phyloP scores from a whole-genome alignment of 441 rosid genomes.

The Brassica balearica region DNA sequence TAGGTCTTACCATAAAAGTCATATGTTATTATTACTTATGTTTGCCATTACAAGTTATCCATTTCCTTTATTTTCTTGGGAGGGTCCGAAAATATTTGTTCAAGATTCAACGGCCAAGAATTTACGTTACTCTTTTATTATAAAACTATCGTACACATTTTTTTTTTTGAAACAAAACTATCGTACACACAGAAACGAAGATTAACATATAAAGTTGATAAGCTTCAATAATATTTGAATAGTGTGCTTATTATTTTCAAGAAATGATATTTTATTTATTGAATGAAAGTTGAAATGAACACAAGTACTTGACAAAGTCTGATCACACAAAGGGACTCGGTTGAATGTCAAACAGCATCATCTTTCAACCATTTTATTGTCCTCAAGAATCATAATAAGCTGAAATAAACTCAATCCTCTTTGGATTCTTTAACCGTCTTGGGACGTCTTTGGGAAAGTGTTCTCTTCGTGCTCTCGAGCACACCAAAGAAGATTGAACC shows the following conservation, averaged over 20 bases:
- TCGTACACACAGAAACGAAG: too few relatives aligned
- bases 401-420: constrained; percentile 40
- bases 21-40: constrained; percentile 54
- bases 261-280: background rate
- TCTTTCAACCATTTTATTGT: background rate
- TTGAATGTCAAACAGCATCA: constrained; percentile 16
- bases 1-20: constrained; percentile 55
- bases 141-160: background rate
- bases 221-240: too few relatives aligned
- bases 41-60: constrained; percentile 6
- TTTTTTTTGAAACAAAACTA: too few relatives aligned
- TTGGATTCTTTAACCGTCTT: constrained; percentile 42
- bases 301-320: constrained; percentile 22
- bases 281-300: constrained; percentile 17
- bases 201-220: background rate
- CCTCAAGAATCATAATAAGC: background rate
- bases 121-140: background rate
- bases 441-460: constrained; percentile 63
- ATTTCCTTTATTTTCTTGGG: background rate
- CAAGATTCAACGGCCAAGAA: constrained; percentile 2
- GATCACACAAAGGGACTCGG: constrained; percentile 12
- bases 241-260: too few relatives aligned
- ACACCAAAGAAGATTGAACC: constrained; percentile 80
- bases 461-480: constrained; percentile 69
- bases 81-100: background rate